phyloP scores from a whole-genome alignment of 331 rosid species.

The Phaseolus coccineus region DNA sequence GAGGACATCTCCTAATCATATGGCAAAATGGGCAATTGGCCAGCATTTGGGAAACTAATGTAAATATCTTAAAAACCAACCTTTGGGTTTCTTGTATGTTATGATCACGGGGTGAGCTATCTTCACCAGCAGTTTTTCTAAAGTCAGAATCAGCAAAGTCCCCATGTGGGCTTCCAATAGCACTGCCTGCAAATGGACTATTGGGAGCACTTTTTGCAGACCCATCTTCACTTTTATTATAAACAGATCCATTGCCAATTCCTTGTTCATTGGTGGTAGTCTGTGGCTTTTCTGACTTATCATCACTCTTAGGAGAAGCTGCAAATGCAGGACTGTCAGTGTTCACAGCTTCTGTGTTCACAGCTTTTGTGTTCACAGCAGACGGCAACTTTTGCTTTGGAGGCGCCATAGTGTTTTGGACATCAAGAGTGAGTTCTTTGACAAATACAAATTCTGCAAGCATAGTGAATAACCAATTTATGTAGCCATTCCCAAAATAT shows the following conservation, averaged over 20 bases:
- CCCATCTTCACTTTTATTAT: conserved; percentile 69
- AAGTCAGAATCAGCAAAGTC: conserved; percentile 64
- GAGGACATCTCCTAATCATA: conserved; percentile 16
- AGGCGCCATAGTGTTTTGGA: conserved; percentile 75
- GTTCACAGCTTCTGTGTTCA: conserved; percentile 46
- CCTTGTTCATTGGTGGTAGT: conserved; percentile 62
- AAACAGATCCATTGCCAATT: conserved; percentile 73
- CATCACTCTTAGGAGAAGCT: conserved; percentile 61
- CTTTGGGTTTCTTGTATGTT: conserved; percentile 60
- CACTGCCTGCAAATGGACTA: conserved; percentile 83
- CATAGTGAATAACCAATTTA: conserved; percentile 36
- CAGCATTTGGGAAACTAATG: conserved; percentile 37
- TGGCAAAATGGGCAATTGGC: conserved; percentile 5
- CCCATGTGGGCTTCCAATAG: conserved; percentile 78
- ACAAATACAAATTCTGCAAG: conserved; percentile 81
- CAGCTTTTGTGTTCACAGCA: conserved; percentile 48
- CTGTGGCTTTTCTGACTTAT: conserved; percentile 61
- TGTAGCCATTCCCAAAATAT: conserved; percentile 4
- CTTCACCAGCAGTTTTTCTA: conserved; percentile 63
- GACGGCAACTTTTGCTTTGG: conserved; percentile 68
- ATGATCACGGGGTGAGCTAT: conserved; percentile 74
- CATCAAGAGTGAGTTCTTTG: conserved; percentile 91
- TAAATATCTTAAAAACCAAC: conserved; percentile 49
- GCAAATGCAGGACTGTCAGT: conserved; percentile 62
- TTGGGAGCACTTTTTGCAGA: conserved; percentile 74